Conservation (phyloP, 2,329 filamentous ascomycete species). For the Fusarium sp. region DNA sequence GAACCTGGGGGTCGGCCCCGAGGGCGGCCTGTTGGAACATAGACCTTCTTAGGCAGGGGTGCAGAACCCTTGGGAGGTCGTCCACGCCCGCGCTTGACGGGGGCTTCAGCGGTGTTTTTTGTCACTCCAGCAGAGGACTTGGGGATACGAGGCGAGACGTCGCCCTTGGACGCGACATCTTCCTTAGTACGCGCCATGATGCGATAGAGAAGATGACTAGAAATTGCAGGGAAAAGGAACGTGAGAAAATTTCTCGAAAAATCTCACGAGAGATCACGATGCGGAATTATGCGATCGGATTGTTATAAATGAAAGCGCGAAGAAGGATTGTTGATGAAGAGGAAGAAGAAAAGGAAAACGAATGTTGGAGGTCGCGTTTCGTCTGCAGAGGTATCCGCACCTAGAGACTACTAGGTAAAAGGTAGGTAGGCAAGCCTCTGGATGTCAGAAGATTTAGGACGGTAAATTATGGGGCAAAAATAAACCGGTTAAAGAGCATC, state of each 20-base stretch:
- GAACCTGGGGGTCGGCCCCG: constrained; percentile 62
- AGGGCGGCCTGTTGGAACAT: constrained; percentile 58
- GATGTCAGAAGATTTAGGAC: too few relatives aligned
- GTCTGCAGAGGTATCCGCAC: neutral
- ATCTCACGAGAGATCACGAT: constrained; percentile 6
- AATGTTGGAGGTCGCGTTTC: constrained; percentile 24
- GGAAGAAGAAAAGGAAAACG: constrained; percentile 14
- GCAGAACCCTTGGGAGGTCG: constrained; percentile 55
- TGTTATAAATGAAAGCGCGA: constrained; percentile 1
- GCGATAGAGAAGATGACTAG: neutral
- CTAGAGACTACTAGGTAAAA: neutral
- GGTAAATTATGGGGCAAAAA: too few relatives aligned
- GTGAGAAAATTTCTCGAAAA: constrained; percentile 29
- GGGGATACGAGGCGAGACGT: constrained; percentile 35
- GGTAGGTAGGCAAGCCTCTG: too few relatives aligned
- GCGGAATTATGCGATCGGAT: neutral
- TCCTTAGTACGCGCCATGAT: constrained; percentile 53
- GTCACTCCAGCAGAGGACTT: constrained; percentile 54
- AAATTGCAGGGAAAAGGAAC: neutral
- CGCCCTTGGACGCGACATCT: constrained; percentile 41
- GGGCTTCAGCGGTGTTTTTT: constrained; percentile 57
- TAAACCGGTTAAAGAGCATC: too few relatives aligned
- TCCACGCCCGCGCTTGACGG: constrained; percentile 52
- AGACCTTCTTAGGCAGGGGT: constrained; percentile 45
- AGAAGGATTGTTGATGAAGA: constrained; percentile 14